A percentile compares a stretch with the other conserved stretches of the same genome.
Conservation (phyloP, 176 grass and related monocot genomes). For the Tillandsia fasciculata region DNA sequence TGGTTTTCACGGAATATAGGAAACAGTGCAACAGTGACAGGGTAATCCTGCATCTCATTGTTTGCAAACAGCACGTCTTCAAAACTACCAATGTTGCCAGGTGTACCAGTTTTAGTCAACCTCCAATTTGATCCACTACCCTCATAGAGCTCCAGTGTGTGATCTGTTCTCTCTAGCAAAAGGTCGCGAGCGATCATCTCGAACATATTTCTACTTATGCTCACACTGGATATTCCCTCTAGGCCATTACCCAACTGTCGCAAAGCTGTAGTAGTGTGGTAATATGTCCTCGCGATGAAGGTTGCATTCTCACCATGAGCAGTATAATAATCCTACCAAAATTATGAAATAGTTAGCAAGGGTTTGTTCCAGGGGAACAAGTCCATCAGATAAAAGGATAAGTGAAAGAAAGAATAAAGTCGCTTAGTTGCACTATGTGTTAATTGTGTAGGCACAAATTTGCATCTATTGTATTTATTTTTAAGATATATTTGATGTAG, state of each 20-base stretch:
- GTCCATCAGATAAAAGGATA: no score
- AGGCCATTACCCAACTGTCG: constrained; percentile 60
- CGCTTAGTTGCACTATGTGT: no score
- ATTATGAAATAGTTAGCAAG: not conserved
- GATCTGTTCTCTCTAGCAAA: constrained; percentile 81
- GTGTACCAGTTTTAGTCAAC: constrained; percentile 82
- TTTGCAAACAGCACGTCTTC: constrained; percentile 98
- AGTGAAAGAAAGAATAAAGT: no score
- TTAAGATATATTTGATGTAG: no score
- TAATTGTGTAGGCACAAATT: no score
- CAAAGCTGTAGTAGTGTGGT: constrained; percentile 82
- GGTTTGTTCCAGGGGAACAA: not conserved
- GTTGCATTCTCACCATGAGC: constrained; percentile 84
- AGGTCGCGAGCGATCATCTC: constrained; percentile 83
- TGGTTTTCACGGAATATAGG: constrained; percentile 62
- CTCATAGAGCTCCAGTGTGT: constrained; percentile 82
- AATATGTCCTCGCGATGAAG: constrained; percentile 87
- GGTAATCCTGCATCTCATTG: constrained; percentile 91
- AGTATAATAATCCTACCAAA: constrained; percentile 87
- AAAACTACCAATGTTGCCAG: constrained; percentile 91
- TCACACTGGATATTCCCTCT: constrained; percentile 75
- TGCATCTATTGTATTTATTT: no score
- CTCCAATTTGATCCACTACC: constrained; percentile 90
- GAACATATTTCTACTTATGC: constrained; percentile 83
- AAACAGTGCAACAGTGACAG: constrained; percentile 71